Percentiles rank a stretch among this genome's conserved stretches.
Evolutionary conservation across 2,329 filamentous ascomycete species (phyloP).

Genomic region (Pestalotiopsis sp.): DNA sequence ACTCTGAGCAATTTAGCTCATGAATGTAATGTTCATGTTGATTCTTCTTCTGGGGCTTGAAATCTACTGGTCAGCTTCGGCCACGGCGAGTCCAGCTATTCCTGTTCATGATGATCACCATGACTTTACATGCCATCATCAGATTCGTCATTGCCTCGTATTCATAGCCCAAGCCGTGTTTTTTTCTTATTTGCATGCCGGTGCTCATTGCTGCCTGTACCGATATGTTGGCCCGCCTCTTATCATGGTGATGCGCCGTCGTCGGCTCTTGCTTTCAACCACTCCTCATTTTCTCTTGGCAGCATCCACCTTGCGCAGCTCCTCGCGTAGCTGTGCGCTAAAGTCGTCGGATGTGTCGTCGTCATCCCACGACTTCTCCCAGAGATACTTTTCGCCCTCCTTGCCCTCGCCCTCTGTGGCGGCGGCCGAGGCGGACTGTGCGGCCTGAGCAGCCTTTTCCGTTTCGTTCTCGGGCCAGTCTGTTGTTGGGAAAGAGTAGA

Average conservation of each 20-base stretch:
- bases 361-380: conserved; percentile 99
- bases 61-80: background rate
- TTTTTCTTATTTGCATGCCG: background rate
- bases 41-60: background rate
- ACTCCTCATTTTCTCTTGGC: conserved; percentile 54
- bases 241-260: background rate
- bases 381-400: conserved; percentile 72
- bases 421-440: conserved; percentile 15
- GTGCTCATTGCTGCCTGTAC: background rate
- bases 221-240: background rate
- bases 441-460: conserved; percentile 58
- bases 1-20: background rate
- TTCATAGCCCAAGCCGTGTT: background rate
- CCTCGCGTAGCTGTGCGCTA: conserved; percentile 89
- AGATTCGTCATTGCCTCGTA: background rate
- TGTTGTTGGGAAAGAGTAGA: conserved; percentile 36
- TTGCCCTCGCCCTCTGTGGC: conserved; percentile 58
- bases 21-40: background rate
- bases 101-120: background rate
- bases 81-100: background rate
- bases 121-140: background rate
- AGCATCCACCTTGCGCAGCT: conserved; percentile 90
- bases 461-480: conserved; percentile 95
- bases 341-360: conserved; percentile 98
- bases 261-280: background rate